A percentile compares a stretch with the other conserved stretches of the same genome.
phyloP scores from a whole-genome alignment of 768 basidiomycete genomes.

The Termitomyces titanicus region DNA sequence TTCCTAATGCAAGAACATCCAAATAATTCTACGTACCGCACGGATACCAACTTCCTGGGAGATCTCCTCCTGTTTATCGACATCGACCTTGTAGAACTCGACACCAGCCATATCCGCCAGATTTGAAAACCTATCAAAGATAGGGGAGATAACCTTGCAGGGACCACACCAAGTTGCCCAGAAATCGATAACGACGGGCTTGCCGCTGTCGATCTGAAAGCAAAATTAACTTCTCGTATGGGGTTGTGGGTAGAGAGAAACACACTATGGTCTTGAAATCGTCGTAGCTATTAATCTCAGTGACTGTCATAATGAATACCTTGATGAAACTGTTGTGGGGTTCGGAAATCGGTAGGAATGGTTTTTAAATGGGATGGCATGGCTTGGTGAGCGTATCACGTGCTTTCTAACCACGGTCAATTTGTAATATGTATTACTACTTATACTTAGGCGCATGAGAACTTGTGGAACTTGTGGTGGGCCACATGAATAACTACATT shows the following conservation, averaged over 20 bases:
- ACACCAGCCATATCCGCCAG: constrained; percentile 28
- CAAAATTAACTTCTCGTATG: neutral
- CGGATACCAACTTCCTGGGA: constrained; percentile 41
- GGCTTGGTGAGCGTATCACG: constrained; percentile 18
- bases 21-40: constrained; percentile 4
- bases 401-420: constrained; percentile 1
- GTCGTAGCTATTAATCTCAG: constrained; percentile 26
- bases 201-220: constrained; percentile 41
- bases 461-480: too few species aligned
- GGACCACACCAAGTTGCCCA: constrained; percentile 80
- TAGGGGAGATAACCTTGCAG: constrained; percentile 61
- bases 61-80: constrained; percentile 55
- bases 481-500: too few species aligned
- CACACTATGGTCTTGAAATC: constrained; percentile 45
- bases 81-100: constrained; percentile 71
- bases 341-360: neutral
- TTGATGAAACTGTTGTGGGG: neutral
- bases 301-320: constrained; percentile 34
- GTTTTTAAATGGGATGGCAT: constrained; percentile 1
- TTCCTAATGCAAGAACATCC: neutral
- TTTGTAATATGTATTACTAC: too few species aligned
- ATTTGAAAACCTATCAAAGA: constrained; percentile 55
- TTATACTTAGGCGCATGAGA: too few species aligned
- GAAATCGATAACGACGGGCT: constrained; percentile 60
- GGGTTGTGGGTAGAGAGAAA: constrained; percentile 1